phyloP scores from a whole-genome alignment of 495 filamentous ascomycete species.

The Penicillium antarcticum region DNA sequence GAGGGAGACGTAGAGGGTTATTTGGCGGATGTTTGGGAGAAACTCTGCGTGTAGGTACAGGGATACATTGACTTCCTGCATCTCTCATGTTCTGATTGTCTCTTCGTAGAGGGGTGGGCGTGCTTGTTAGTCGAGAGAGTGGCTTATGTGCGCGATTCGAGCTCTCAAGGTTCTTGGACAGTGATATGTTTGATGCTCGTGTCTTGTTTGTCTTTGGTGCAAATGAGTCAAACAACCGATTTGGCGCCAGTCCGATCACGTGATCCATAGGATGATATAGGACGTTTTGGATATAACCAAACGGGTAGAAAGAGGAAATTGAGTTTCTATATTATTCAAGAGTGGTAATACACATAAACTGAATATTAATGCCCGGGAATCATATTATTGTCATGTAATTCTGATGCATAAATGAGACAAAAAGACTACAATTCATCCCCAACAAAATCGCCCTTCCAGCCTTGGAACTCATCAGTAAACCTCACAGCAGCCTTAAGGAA shows the following conservation, averaged over 20 bases:
- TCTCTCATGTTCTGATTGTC: background rate
- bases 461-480: conserved; percentile 74
- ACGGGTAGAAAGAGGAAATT: too few species aligned
- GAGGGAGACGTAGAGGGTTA: conserved; percentile 70
- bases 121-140: too few species aligned
- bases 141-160: too few species aligned
- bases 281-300: too few species aligned
- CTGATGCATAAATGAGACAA: background rate
- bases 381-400: too few species aligned
- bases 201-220: background rate
- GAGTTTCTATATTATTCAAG: background rate
- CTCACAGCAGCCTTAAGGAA: conserved; percentile 77
- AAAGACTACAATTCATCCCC: conserved; percentile 8
- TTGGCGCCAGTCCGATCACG: too few species aligned
- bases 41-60: conserved; percentile 79
- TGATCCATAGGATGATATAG: too few species aligned
- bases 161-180: too few species aligned
- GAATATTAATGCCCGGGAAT: too few species aligned
- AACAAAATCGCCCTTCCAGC: conserved; percentile 62
- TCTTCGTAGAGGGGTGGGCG: too few species aligned
- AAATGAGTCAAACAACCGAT: conserved; percentile 2
- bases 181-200: background rate
- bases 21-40: conserved; percentile 78
- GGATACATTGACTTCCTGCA: conserved; percentile 3
- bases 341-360: background rate